Base-by-base conservation (phyloP, 139 green algal genomes). In the Picochlorum sp. region DNA sequence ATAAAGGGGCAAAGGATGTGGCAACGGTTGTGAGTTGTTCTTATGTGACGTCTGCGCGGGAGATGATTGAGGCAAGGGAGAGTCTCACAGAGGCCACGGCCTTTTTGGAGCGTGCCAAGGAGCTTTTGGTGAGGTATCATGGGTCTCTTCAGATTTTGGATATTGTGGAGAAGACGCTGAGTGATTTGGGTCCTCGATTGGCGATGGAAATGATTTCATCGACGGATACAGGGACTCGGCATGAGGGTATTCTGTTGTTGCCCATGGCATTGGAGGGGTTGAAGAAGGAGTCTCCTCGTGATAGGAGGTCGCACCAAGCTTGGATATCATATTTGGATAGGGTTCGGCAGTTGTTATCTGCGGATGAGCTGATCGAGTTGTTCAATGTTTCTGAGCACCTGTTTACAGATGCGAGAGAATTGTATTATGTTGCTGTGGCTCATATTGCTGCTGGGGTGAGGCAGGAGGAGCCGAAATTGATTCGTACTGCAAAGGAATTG, bases 391-490 rank as follows among this genome's bases (percentile, higher is more conserved):
- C 50, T 1, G 65, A 57, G 16, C 11, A 50, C 21, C 23, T 44
- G 11, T 74, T 44, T 24, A 61, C 69, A 15, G 54, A 49, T 38
- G 47, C 68, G n/a, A 47, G 61, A 11, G 70, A 80, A 60, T 57
- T 74, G 30, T 78, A 74, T n/a, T 49, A 74, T 41, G 51, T 68
- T 16, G 70, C 74, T 2, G 18, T 80, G 26, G 69, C 74, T 0
- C 52, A 71, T 57, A 70, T 80, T 20, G 74, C 70, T 0, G 65
- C 67, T 38, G 74, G 54, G 2, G 26, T 47, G 6, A 11, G 7
- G 28, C 13, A 7, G 23, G 44, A 30, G 6, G 23, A 52, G 10
- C 45, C 70, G 1, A 51, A 8, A 16, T 49, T 60, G 38, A 44
- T 80, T 15, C 26, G 51, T n/a, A 18, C 31, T 10, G 72, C 72